Evolutionary conservation across 2,329 filamentous ascomycete species (phyloP).

Genomic region (Sporothrix pallida): DNA sequence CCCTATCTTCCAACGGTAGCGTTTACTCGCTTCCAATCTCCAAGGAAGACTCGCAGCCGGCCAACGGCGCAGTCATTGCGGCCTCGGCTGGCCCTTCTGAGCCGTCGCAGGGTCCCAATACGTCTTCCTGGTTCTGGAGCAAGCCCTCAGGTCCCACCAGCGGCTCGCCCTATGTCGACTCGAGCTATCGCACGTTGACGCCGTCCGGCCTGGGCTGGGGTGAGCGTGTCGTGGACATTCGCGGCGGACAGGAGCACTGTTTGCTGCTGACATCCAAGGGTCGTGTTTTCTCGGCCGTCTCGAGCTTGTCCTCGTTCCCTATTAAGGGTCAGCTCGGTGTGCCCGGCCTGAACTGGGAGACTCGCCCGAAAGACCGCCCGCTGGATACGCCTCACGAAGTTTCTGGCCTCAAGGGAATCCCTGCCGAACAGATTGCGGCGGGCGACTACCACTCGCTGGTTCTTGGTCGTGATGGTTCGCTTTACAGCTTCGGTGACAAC

Average conservation of each 20-base stretch:
- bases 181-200: constrained; percentile 73
- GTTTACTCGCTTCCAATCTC: constrained; percentile 87
- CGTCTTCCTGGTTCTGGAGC: constrained; percentile 72
- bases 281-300: constrained; percentile 86
- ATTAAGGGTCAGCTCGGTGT: constrained; percentile 85
- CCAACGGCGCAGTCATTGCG: constrained; percentile 42
- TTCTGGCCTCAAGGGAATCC: constrained; percentile 69
- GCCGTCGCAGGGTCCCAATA: constrained; percentile 58
- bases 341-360: constrained; percentile 79
- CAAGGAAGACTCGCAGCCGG: constrained; percentile 65
- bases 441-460: constrained; percentile 88
- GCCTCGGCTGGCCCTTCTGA: constrained; percentile 41
- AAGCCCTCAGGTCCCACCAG: constrained; percentile 40
- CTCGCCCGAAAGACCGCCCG: constrained; percentile 73
- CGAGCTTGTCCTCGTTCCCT: constrained; percentile 78
- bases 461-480: constrained; percentile 73
- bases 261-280: constrained; percentile 84
- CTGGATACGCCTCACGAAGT: constrained; percentile 87
- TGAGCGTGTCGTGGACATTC: constrained; percentile 76
- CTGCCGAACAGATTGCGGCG: constrained; percentile 75
- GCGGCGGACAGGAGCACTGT: constrained; percentile 82
- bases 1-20: constrained; percentile 72
- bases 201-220: constrained; percentile 68
- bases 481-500: constrained; percentile 93
- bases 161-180: neutral